Evolutionary conservation across 1,284 basidiomycete genomes (phyloP), one percentile per base, ranked within the genome.

Genomic region (Xerocomus amazonicus): DNA sequence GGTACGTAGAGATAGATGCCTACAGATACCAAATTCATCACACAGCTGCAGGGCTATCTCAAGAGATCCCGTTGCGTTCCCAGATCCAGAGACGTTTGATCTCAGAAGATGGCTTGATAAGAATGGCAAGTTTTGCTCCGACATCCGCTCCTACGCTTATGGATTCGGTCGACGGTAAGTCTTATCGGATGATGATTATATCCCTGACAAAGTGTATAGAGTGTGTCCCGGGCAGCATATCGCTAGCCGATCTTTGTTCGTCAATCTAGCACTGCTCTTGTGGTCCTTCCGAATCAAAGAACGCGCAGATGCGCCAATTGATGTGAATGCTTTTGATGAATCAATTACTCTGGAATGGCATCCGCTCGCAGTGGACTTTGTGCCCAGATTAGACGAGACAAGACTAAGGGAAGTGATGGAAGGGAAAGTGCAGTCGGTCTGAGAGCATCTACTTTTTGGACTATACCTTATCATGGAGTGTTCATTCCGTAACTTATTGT

Each of bases 1-100:
- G 81, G 80, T 78, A 50, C 39, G 52, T 33, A 2, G 13, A 29
- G 7, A 31, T 23, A 4, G 9, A 40, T 4, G 12, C 17, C 19
- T 3, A 37, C 19, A 26, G 10, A 16, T 7, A 13, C 13, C 9
- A 16, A 8, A 9, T 5, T 38, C 4, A 34, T 9, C 9, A 29
- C 23, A 40, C 28, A 12, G n/a, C 32, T n/a, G 26, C 47, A 51
- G 49, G 52, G 37, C 50, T 17, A 52, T 53, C 27, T 41, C 49
- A 8, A 37, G 50, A 83, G 80, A 81, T 50, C 83, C 19, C 70
- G 69, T 63, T 7, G 71, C 75, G 29, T 84, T 79, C 63, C 75
- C 77, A 2, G 76, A 83, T 48, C 79, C 80, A 0, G 78, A 84
- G 46, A 59, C 48, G 23, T 84, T 84, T 62, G 66, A 78, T 41